Percentiles rank a stretch among this genome's conserved stretches.
These are phyloP conservation scores for Lenwebbia sp. DNA, from an alignment of 345 rosid species.

Conservation along the genomic window DNA sequence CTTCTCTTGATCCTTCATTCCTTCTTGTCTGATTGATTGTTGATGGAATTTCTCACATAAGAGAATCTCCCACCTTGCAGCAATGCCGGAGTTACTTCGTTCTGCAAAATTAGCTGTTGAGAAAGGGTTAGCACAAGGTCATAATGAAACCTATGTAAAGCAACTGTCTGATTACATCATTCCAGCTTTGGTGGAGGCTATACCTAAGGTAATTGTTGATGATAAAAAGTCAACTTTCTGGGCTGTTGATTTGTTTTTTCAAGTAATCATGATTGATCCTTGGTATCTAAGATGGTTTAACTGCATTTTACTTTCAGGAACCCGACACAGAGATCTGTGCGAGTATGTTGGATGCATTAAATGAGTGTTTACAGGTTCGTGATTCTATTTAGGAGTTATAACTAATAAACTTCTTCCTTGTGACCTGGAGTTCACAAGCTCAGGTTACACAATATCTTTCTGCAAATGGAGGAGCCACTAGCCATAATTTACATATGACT, in stretches of 20 bases:
- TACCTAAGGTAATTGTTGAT: slow-evolving; percentile 62
- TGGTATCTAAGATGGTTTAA: neutral
- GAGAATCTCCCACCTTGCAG: slow-evolving; percentile 18
- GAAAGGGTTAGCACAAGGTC: slow-evolving; percentile 82
- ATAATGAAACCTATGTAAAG: slow-evolving; percentile 79
- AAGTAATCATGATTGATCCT: neutral
- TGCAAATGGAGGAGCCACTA: neutral
- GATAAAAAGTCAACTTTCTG: neutral
- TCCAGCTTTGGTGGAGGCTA: slow-evolving; percentile 92
- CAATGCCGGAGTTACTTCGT: slow-evolving; percentile 95
- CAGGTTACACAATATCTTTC: neutral
- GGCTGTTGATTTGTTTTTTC: neutral
- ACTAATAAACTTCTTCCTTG: neutral
- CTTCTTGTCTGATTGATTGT: neutral
- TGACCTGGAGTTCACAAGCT: neutral
- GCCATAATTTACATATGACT: neutral
- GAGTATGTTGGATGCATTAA: slow-evolving; percentile 91
- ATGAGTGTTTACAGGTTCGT: slow-evolving; percentile 93
- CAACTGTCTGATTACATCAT: slow-evolving; percentile 86
- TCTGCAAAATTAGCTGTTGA: slow-evolving; percentile 96
- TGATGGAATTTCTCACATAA: neutral
- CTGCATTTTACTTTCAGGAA: slow-evolving; percentile 53
- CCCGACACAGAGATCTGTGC: slow-evolving; percentile 97
- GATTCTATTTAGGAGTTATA: neutral
- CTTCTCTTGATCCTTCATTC: neutral